Conservation (phyloP, 257 asterid genomes). For the Coffea canephora region DNA sequence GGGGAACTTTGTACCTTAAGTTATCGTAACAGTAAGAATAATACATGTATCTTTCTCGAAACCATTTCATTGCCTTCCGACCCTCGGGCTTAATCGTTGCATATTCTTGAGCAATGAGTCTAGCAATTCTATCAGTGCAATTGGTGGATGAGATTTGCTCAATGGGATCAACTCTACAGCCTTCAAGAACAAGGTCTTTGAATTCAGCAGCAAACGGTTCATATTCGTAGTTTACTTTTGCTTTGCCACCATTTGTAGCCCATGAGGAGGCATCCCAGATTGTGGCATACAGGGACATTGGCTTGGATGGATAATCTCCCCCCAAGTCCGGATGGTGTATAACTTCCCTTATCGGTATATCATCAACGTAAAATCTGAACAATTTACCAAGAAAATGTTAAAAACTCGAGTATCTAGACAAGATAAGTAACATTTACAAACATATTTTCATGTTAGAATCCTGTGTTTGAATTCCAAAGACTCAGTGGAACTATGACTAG, state of each 20-base stretch:
- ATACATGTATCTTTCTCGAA: conserved; percentile 67
- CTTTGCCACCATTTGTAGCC: conserved; percentile 92
- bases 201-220: conserved; percentile 76
- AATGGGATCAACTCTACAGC: conserved; percentile 71
- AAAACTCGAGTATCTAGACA: background rate
- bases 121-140: conserved; percentile 45
- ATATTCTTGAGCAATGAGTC: conserved; percentile 33
- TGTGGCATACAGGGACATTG: conserved; percentile 91
- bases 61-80: conserved; percentile 54
- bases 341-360: conserved; percentile 73
- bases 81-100: conserved; percentile 37
- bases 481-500: background rate
- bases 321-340: conserved; percentile 44
- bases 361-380: conserved; percentile 74
- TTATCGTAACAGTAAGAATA: conserved; percentile 76
- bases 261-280: conserved; percentile 95
- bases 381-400: background rate
- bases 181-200: conserved; percentile 63
- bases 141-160: conserved; percentile 73
- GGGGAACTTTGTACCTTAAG: conserved; percentile 61
- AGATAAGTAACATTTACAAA: background rate
- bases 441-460: background rate
- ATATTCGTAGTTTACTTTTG: conserved; percentile 59
- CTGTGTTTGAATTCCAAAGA: background rate
- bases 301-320: conserved; percentile 86